Percentiles rank a stretch among this genome's conserved stretches.
phyloP scores from a whole-genome alignment of 768 basidiomycete species.

The Trametes cingulata region DNA sequence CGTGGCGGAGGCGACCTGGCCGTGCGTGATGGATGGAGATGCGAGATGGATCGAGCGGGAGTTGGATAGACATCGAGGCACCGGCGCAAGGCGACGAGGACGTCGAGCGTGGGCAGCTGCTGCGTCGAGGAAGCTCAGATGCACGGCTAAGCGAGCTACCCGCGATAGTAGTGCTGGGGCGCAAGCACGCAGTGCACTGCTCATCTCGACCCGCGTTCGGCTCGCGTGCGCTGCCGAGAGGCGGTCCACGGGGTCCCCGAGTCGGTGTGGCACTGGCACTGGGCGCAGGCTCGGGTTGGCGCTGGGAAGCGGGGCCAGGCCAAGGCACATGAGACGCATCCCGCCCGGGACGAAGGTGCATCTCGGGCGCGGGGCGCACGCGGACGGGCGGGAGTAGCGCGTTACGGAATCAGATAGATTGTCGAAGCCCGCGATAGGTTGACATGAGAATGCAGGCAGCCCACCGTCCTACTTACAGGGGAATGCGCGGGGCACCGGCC shows the following conservation, averaged over 20 bases:
- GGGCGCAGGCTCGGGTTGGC: not conserved
- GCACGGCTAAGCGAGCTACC: conserved; percentile 5
- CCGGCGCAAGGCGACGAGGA: not conserved
- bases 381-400: not conserved
- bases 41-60: not conserved
- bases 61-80: not conserved
- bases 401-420: conserved; percentile 3
- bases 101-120: not conserved
- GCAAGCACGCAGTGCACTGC: not conserved
- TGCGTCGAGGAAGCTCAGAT: not conserved
- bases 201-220: not conserved
- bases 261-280: not conserved
- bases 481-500: not conserved
- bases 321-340: not conserved
- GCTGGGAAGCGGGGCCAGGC: not conserved
- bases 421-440: not conserved
- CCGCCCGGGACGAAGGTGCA: too few species aligned
- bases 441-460: not conserved
- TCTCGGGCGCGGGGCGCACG: not conserved
- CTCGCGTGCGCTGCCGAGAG: not conserved
- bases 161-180: not conserved
- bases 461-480: not conserved
- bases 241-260: not conserved
- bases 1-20: not conserved
- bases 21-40: not conserved